Evolutionary conservation across 2,329 filamentous ascomycete genomes (phyloP).

Genomic region (Botrytis paeoniae): DNA sequence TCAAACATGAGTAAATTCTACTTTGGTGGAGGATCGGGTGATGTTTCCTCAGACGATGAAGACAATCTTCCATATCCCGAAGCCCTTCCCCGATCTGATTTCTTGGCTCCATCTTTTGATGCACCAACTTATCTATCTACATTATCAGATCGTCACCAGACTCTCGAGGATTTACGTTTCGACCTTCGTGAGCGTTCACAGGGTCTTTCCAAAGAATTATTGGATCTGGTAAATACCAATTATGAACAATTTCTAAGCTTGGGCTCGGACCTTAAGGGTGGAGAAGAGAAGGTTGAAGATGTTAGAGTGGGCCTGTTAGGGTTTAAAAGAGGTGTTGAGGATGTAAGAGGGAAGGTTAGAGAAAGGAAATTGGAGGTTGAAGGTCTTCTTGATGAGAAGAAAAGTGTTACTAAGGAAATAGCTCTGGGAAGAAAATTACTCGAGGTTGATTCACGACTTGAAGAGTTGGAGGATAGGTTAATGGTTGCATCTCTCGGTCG

Average conservation of each 20-base stretch:
- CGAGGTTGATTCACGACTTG: slow-evolving; percentile 62
- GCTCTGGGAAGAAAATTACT: slow-evolving; percentile 60
- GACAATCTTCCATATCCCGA: slow-evolving; percentile 81
- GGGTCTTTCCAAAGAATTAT: slow-evolving; percentile 76
- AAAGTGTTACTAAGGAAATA: slow-evolving; percentile 59
- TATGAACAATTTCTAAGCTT: slow-evolving; percentile 88
- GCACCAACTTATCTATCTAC: slow-evolving; percentile 80
- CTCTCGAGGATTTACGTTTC: slow-evolving; percentile 84
- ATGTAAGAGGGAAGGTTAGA: slow-evolving; percentile 64
- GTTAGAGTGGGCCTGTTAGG: slow-evolving; percentile 83
- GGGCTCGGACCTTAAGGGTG: slow-evolving; percentile 76
- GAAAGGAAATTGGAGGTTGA: slow-evolving; percentile 62
- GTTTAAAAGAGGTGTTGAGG: slow-evolving; percentile 78
- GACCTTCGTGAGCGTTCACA: slow-evolving; percentile 81
- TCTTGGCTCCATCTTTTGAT: slow-evolving; percentile 74
- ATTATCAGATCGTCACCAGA: slow-evolving; percentile 85
- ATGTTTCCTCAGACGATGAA: slow-evolving; percentile 49
- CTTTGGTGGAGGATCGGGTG: slow-evolving; percentile 37
- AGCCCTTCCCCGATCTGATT: slow-evolving; percentile 78
- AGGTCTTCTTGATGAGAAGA: slow-evolving; percentile 63
- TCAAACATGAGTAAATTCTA: slow-evolving; percentile 48
- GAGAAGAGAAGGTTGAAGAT: slow-evolving; percentile 88
- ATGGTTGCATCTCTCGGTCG: slow-evolving; percentile 46
- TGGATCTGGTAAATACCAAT: slow-evolving; percentile 93
- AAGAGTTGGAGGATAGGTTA: slow-evolving; percentile 61